A percentile compares a stretch with the other conserved stretches of the same genome.
Conservation (phyloP, 2,329 filamentous ascomycete species). For the Fusarium praegraminearum region DNA sequence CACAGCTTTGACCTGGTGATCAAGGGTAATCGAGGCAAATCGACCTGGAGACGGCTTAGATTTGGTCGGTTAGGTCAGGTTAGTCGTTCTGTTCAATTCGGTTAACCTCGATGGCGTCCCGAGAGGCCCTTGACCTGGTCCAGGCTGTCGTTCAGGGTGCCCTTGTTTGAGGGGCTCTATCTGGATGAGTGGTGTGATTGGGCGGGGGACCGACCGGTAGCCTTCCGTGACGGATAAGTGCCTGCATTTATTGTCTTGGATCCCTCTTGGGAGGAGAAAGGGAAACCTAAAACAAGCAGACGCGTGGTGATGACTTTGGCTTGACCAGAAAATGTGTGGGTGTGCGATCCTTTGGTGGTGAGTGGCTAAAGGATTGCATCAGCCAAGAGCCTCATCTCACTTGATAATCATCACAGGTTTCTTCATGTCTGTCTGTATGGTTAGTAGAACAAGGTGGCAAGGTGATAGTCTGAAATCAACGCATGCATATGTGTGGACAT, state of each 20-base stretch:
- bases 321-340: background rate
- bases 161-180: conserved; percentile 13
- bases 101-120: conserved; percentile 30
- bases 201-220: conserved; percentile 20
- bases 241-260: conserved; percentile 25
- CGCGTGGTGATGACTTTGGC: background rate
- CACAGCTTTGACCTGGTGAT: background rate
- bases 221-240: conserved; percentile 33
- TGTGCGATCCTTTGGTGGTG: background rate
- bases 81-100: conserved; percentile 1
- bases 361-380: conserved; percentile 7
- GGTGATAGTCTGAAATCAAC: background rate
- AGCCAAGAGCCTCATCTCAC: conserved; percentile 2
- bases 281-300: conserved; percentile 6
- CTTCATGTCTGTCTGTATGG: background rate
- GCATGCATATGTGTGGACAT: background rate
- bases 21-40: background rate
- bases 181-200: conserved; percentile 18
- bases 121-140: conserved; percentile 18
- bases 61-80: background rate
- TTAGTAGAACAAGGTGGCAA: background rate
- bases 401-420: background rate
- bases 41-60: conserved; percentile 16
- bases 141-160: conserved; percentile 19
- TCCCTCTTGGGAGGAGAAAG: conserved; percentile 8